A percentile compares a stretch with the other conserved stretches of the same genome.
Conservation (phyloP, 108 stramenopile genomes). For the Nitzschia sp. region DNA sequence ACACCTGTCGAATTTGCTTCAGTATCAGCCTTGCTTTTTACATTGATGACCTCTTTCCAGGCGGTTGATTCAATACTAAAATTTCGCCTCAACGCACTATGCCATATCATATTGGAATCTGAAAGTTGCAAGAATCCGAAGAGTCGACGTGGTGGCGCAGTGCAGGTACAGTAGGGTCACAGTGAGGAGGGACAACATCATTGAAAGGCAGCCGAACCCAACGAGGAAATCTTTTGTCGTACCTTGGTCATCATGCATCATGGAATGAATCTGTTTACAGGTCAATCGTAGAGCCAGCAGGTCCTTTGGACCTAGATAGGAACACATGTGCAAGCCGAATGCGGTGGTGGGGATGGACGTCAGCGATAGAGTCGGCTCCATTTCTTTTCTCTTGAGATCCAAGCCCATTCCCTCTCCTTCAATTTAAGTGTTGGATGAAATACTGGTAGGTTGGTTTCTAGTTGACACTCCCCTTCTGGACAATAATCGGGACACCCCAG, state of each 20-base stretch:
- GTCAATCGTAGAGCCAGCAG: slow-evolving; percentile 3
- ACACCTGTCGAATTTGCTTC: background rate
- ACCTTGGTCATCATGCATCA: slow-evolving; percentile 17
- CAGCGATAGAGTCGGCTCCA: background rate
- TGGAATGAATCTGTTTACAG: background rate
- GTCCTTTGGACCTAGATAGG: slow-evolving; percentile 8
- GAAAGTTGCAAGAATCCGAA: background rate
- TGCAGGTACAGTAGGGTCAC: background rate
- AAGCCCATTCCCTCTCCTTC: too few species aligned
- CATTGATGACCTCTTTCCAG: slow-evolving; percentile 16
- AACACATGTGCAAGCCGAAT: slow-evolving; percentile 12
- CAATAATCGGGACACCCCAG: too few species aligned
- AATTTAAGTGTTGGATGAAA: too few species aligned
- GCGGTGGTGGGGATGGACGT: background rate
- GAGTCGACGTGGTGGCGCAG: background rate
- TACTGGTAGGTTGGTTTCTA: too few species aligned
- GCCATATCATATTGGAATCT: slow-evolving; percentile 24
- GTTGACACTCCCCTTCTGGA: too few species aligned
- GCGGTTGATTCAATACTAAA: slow-evolving; percentile 15
- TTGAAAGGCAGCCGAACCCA: too few species aligned
- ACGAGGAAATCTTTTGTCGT: background rate
- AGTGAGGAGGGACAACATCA: background rate
- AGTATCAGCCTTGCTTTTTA: background rate
- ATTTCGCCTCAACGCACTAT: slow-evolving; percentile 9
- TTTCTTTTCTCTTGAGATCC: too few species aligned